A percentile compares a stretch with the other conserved stretches of the same genome.
Conservation (phyloP, 2,329 filamentous ascomycete species). For the Neopestalotiopsis sp. region DNA sequence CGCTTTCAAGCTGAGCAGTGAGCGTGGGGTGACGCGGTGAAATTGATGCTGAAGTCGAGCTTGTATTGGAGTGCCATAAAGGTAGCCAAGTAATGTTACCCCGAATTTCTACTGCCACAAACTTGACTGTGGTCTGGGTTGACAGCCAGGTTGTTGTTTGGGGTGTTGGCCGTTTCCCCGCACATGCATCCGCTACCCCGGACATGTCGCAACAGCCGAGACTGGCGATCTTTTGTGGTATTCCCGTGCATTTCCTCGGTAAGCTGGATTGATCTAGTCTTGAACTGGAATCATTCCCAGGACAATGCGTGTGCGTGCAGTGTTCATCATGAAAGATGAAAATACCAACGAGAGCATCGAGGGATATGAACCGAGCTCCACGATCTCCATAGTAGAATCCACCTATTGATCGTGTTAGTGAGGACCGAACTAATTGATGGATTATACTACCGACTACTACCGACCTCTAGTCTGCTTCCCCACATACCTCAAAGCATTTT, state of each 20-base stretch:
- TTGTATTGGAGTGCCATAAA: background rate
- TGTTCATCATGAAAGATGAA: background rate
- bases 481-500: background rate
- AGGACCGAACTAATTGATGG: no score
- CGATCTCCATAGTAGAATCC: background rate
- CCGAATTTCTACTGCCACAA: background rate
- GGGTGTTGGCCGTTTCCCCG: slow-evolving; percentile 14
- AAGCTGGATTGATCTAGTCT: background rate
- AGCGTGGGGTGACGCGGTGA: no score
- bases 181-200: slow-evolving; percentile 19
- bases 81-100: background rate
- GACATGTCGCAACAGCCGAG: background rate
- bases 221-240: background rate
- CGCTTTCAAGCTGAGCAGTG: no score
- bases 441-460: no score
- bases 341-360: background rate
- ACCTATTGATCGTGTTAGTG: background rate
- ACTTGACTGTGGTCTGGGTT: background rate
- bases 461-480: background rate
- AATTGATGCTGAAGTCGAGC: background rate
- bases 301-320: background rate
- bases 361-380: background rate
- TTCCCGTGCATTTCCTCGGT: background rate
- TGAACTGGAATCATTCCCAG: background rate
- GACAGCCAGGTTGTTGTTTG: background rate